Percentiles rank a stretch among this genome's conserved stretches.
Evolutionary conservation across 2,329 filamentous ascomycete species (phyloP).

Genomic region (Cytospora piceicola): DNA sequence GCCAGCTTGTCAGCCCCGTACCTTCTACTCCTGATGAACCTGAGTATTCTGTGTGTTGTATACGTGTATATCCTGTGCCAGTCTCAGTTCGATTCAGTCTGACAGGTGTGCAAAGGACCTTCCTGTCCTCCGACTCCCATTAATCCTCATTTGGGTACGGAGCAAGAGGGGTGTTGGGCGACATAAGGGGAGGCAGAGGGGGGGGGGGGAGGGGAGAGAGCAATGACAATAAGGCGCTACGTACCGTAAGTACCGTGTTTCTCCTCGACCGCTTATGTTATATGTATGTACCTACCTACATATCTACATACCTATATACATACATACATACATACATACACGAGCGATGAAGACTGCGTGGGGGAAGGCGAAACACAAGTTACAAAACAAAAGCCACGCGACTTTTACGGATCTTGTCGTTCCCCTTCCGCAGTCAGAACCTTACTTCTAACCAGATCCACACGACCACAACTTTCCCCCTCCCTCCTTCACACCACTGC

Average conservation of each 20-base stretch:
- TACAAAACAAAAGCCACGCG: constrained; percentile 28
- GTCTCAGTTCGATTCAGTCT: not conserved
- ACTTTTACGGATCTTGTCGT: constrained; percentile 22
- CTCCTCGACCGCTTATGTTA: constrained; percentile 3
- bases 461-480: constrained; percentile 3
- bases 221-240: not conserved
- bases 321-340: constrained; percentile 5
- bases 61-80: not conserved
- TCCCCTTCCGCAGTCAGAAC: constrained; percentile 18
- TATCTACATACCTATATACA: not conserved
- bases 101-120: not conserved
- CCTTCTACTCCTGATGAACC: not conserved
- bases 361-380: constrained; percentile 22
- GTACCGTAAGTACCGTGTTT: constrained; percentile 8
- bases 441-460: constrained; percentile 1
- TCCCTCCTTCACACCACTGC: not conserved
- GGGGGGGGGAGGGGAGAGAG: not conserved
- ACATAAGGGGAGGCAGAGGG: not conserved
- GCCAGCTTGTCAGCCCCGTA: not conserved
- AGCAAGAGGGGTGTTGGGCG: not conserved
- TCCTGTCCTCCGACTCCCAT: not conserved
- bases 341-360: constrained; percentile 1
- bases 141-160: not conserved
- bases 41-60: not conserved
- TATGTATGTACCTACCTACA: not conserved